Evolutionary conservation across 2,329 filamentous ascomycete species (phyloP), one percentile per base, ranked within the genome.

Genomic region (Endocalyx cinctus): DNA sequence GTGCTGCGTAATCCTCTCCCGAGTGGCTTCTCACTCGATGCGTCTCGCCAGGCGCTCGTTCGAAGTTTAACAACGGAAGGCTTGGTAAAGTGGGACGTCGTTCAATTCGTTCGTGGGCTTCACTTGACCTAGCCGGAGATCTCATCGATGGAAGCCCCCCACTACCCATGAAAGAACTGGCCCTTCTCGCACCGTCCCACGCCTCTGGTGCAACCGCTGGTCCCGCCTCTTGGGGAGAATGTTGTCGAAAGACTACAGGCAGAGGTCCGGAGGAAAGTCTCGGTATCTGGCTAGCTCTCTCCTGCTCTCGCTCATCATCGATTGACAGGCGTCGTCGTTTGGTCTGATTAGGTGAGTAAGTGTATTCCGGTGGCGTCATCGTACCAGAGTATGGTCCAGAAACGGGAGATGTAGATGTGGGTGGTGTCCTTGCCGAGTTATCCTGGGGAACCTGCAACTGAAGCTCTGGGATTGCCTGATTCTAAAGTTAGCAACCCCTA

Each of bases 251-350:
- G 20, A 29, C 28, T 6, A 17, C 39, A 38, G 35, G 48, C 19
- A 51, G 47, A 5, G 62, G 56, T 43, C 55, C 60, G 29, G 55
- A 57, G 45, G 69, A 72, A 19, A 68, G 54, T 23, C 72, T 61
- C 17, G 72, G 70, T 11, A 73, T 56, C 26, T 65, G 67, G 41
- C 62, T 67, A 4, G 53, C 55, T 28, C 64, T 57, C 34, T 67
- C 59, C 6, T 25, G 39, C 17, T 67, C 63, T 19, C 48, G 50
- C 17, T 65, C 63, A 14, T 60, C 55, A 4, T 70, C 67, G 32
- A 59, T 51, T 2, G 65, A 68, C 6, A 64, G 43, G 13, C 69
- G 62, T 43, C 66, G 65, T 39, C 70, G 63, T 56, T 74, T 75
- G 48, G 55, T 60, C n/a, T 55, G 52, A 39, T 48, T 63, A 17